Evolutionary conservation across 148 eudicot genomes (phyloP).

Genomic region (Cornus florida): DNA sequence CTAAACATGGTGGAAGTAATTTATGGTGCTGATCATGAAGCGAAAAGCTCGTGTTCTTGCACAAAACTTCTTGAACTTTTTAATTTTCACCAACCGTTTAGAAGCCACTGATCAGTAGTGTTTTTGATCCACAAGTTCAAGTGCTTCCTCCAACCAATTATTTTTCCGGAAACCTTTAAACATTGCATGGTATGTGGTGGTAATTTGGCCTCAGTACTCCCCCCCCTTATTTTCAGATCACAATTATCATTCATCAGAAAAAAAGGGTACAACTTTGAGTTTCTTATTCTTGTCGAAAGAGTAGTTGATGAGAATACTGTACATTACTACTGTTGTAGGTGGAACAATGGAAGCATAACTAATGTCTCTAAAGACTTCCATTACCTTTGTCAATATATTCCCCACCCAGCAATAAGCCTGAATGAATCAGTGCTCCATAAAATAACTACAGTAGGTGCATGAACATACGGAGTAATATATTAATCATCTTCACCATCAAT

Average conservation of each 20-base stretch:
- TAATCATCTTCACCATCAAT: constrained; percentile 44
- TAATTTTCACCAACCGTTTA: too few relatives aligned
- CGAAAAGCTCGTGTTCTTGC: too few relatives aligned
- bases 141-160: constrained; percentile 47
- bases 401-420: constrained; percentile 40
- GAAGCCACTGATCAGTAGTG: too few relatives aligned
- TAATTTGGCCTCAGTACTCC: constrained; percentile 38
- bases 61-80: too few relatives aligned
- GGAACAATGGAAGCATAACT: constrained; percentile 30
- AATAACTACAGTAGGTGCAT: constrained; percentile 51
- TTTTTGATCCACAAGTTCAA: constrained; percentile 27
- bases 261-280: constrained; percentile 32
- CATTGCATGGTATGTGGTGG: constrained; percentile 63
- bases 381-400: constrained; percentile 43
- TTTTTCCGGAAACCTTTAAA: constrained; percentile 47
- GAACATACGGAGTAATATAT: background rate
- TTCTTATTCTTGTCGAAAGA: constrained; percentile 44
- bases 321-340: constrained; percentile 69
- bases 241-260: constrained; percentile 45
- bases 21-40: too few relatives aligned
- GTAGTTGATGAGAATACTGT: constrained; percentile 61
- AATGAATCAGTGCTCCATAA: constrained; percentile 58
- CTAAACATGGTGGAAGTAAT: too few relatives aligned
- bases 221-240: constrained; percentile 32
- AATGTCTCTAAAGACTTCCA: constrained; percentile 49